Evolutionary conservation across 495 filamentous ascomycete species (phyloP).

Genomic region (Hyaloscypha hepaticicola): DNA sequence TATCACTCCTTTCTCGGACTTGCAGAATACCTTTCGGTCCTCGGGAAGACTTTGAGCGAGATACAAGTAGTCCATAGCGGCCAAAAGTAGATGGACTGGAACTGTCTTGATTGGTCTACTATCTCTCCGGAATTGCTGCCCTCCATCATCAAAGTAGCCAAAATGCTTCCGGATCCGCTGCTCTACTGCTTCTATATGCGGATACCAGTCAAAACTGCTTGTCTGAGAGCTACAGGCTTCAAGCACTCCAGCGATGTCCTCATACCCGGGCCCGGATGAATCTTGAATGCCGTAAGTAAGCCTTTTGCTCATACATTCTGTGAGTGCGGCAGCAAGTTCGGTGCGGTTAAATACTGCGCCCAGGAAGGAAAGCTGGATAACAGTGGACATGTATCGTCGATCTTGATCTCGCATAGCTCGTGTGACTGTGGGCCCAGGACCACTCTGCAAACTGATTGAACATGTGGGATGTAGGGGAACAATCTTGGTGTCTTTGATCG

Average conservation of each 20-base stretch:
- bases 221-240: background rate
- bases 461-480: background rate
- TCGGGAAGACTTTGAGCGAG: background rate
- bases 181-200: background rate
- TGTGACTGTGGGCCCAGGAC: background rate
- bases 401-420: background rate
- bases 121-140: too few species aligned
- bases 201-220: background rate
- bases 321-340: background rate
- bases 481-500: background rate
- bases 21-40: background rate
- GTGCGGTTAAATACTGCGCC: background rate
- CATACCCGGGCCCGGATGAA: background rate
- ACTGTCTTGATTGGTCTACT: background rate
- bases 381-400: background rate
- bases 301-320: background rate
- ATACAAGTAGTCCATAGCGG: constrained; percentile 1
- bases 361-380: background rate
- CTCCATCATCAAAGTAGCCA: too few species aligned
- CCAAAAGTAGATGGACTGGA: background rate
- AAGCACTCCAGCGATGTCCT: background rate
- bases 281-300: background rate
- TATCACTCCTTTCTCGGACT: background rate
- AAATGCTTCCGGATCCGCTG: too few species aligned
- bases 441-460: background rate